phyloP scores from a whole-genome alignment of 352 stramenopile species.

The Hyaloperonospora arabidopsidis region DNA sequence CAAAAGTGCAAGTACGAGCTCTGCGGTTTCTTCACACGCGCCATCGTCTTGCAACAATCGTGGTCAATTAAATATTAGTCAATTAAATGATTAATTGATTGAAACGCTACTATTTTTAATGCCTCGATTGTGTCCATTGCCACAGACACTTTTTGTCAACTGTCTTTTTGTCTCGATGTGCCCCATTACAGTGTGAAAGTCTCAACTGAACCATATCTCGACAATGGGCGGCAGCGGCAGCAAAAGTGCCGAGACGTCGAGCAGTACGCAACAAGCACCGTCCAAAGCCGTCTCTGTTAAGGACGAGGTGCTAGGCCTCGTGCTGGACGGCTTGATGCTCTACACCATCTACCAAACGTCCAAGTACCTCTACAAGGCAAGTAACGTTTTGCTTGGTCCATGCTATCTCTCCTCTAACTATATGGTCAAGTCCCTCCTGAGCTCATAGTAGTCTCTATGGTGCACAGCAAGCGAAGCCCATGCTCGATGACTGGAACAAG shows the following conservation, averaged over 20 bases:
- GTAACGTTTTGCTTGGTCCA: neutral
- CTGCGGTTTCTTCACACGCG: constrained; percentile 73
- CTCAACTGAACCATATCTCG: too few species aligned
- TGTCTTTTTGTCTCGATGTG: too few species aligned
- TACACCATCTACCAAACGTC: constrained; percentile 76
- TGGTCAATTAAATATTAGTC: too few species aligned
- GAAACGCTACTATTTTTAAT: too few species aligned
- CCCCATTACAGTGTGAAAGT: too few species aligned
- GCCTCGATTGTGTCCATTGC: too few species aligned
- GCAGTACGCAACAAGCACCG: constrained; percentile 8
- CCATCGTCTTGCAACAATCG: constrained; percentile 22
- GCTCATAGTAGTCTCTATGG: neutral
- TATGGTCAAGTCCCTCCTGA: neutral
- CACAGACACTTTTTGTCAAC: too few species aligned
- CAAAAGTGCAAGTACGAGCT: constrained; percentile 84
- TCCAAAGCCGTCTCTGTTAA: constrained; percentile 25
- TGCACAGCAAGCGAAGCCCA: constrained; percentile 60
- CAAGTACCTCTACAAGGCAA: constrained; percentile 81
- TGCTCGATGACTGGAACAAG: constrained; percentile 74
- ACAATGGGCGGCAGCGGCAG: constrained; percentile 52
- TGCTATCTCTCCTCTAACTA: neutral
- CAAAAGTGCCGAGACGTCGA: constrained; percentile 39
- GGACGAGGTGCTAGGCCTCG: constrained; percentile 62
- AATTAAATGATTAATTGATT: too few species aligned
- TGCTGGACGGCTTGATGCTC: constrained; percentile 73